These are phyloP conservation scores for Rosa hybrid DNA, from an alignment of 331 rosid species.

Conservation along the genomic window DNA sequence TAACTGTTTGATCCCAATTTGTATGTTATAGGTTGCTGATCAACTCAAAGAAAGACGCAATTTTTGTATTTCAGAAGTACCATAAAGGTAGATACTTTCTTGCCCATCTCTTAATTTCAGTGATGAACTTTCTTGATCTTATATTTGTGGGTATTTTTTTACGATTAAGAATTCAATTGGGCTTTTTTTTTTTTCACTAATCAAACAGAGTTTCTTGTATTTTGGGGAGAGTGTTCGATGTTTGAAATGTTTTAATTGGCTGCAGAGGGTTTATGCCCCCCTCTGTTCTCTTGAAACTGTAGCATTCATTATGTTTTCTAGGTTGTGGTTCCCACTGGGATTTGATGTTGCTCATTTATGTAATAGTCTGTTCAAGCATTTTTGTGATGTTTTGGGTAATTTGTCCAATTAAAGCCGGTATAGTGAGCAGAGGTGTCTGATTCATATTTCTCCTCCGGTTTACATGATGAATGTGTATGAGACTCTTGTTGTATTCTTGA, in stretches of 20 bases:
- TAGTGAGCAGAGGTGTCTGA: too few relatives aligned
- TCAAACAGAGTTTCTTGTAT: neutral
- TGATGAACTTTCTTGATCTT: neutral
- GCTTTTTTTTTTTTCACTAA: neutral
- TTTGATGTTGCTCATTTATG: neutral
- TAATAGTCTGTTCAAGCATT: neutral
- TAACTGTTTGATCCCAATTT: too few relatives aligned
- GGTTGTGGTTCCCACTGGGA: neutral
- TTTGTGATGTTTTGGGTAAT: neutral
- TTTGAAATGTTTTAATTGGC: neutral
- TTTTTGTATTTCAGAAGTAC: neutral
- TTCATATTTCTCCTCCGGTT: too few relatives aligned
- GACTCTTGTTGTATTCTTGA: too few relatives aligned
- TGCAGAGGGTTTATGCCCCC: neutral
- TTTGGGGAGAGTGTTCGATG: neutral
- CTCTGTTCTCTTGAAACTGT: neutral
- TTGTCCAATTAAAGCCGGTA: too few relatives aligned
- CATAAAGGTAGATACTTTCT: neutral
- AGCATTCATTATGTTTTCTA: neutral
- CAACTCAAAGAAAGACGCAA: neutral
- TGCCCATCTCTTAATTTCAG: neutral
- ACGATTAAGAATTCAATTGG: neutral
- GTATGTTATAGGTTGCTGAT: too few relatives aligned
- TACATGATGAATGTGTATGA: too few relatives aligned
- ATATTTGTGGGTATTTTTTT: neutral